phyloP scores from a whole-genome alignment of 306 rosid species.

The Lathyrus tuberosus region DNA sequence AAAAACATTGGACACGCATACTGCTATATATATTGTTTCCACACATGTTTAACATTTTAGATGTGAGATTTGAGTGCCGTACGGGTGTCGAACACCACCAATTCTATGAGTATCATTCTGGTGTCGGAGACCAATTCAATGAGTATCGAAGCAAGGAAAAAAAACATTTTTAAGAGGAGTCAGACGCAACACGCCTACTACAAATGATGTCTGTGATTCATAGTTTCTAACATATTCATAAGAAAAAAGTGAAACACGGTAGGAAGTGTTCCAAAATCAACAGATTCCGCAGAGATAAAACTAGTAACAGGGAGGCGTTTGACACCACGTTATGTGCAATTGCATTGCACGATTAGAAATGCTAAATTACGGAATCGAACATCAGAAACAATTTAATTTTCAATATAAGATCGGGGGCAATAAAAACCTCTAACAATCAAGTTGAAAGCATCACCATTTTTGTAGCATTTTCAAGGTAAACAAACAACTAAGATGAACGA shows the following conservation, averaged over 20 bases:
- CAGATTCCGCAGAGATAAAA: constrained; percentile 18
- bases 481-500: constrained; percentile 2
- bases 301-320: not conserved
- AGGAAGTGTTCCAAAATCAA: constrained; percentile 10
- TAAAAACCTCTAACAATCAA: constrained; percentile 30
- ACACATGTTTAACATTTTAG: too few relatives aligned
- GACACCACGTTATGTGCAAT: constrained; percentile 2
- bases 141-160: too few relatives aligned
- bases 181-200: too few relatives aligned
- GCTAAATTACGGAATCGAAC: constrained; percentile 13
- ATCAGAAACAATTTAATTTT: constrained; percentile 22
- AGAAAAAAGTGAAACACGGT: not conserved
- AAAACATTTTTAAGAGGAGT: too few relatives aligned
- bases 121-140: too few relatives aligned
- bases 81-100: too few relatives aligned
- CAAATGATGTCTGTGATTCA: too few relatives aligned
- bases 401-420: constrained; percentile 24
- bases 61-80: too few relatives aligned
- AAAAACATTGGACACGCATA: too few relatives aligned
- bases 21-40: too few relatives aligned
- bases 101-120: too few relatives aligned
- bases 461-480: constrained; percentile 22
- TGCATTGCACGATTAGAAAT: constrained; percentile 25
- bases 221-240: constrained; percentile 2
- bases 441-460: not conserved